Evolutionary conservation across 768 basidiomycete genomes (phyloP).

Genomic region (Panellus pusillus): DNA sequence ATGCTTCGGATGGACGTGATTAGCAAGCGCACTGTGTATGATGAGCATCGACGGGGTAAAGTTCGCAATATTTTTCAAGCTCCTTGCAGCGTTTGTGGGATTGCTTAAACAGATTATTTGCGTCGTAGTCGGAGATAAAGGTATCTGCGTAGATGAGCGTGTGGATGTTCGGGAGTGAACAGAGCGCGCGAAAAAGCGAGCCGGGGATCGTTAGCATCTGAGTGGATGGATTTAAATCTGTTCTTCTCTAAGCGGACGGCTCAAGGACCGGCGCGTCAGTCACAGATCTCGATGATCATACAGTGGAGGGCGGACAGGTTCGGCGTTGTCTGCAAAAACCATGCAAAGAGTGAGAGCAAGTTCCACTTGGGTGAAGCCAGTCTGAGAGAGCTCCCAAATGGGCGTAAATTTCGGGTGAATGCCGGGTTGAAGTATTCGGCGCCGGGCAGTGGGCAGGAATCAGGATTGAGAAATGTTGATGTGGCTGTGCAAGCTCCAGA

Average conservation of each 20-base stretch:
- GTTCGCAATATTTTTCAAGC: conserved; percentile 2
- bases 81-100: neutral
- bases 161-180: conserved; percentile 1
- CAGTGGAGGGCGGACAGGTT: conserved; percentile 2
- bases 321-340: conserved; percentile 6
- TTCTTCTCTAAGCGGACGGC: neutral
- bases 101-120: neutral
- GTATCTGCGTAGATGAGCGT: conserved; percentile 2
- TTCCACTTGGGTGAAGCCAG: neutral
- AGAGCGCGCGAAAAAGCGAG: neutral
- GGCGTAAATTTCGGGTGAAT: too few species aligned
- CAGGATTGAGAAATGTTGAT: too few species aligned
- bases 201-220: conserved; percentile 1
- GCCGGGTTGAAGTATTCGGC: too few species aligned
- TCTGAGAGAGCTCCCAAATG: too few species aligned
- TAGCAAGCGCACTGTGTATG: neutral
- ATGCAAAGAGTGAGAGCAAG: neutral
- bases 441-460: too few species aligned
- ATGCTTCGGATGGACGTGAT: neutral
- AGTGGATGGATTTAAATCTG: neutral
- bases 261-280: neutral
- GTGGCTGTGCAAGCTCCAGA: too few species aligned
- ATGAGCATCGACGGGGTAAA: neutral
- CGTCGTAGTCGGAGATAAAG: neutral
- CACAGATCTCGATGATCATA: conserved; percentile 7